Evolutionary conservation across 148 eudicot species (phyloP).

Genomic region (Rhododendron ovatum): DNA sequence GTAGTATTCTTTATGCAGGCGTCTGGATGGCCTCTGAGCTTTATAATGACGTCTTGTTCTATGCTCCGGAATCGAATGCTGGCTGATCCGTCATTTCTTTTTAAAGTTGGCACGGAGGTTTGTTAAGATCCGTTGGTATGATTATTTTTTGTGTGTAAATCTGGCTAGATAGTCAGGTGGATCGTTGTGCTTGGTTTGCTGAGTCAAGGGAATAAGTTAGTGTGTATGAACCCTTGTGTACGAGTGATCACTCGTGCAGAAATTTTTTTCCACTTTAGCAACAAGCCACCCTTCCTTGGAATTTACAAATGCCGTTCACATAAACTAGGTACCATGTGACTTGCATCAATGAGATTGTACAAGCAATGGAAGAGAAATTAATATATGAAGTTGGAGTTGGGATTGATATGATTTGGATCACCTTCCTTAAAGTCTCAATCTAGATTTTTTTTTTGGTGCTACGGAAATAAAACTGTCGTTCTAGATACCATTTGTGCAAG

Average conservation of each 20-base stretch:
- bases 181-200: neutral
- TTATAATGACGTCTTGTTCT: slow-evolving; percentile 31
- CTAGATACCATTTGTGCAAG: neutral
- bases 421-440: neutral
- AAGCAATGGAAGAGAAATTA: neutral
- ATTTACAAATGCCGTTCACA: neutral
- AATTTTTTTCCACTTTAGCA: neutral
- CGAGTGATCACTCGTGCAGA: neutral
- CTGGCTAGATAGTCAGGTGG: neutral
- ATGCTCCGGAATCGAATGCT: slow-evolving; percentile 42
- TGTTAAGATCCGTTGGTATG: slow-evolving; percentile 3
- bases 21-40: slow-evolving; percentile 34
- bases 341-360: neutral
- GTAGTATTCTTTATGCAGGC: slow-evolving; percentile 20
- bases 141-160: neutral
- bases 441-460: no score
- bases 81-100: slow-evolving; percentile 43
- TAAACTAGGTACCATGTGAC: neutral
- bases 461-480: neutral
- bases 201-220: no score
- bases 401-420: neutral
- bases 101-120: slow-evolving; percentile 45
- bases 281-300: neutral
- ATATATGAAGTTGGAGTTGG: neutral
- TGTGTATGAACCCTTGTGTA: neutral